A percentile compares a stretch with the other conserved stretches of the same genome.
phyloP scores from a whole-genome alignment of 2,329 filamentous ascomycete species.

The Drechslerella dactyloides region DNA sequence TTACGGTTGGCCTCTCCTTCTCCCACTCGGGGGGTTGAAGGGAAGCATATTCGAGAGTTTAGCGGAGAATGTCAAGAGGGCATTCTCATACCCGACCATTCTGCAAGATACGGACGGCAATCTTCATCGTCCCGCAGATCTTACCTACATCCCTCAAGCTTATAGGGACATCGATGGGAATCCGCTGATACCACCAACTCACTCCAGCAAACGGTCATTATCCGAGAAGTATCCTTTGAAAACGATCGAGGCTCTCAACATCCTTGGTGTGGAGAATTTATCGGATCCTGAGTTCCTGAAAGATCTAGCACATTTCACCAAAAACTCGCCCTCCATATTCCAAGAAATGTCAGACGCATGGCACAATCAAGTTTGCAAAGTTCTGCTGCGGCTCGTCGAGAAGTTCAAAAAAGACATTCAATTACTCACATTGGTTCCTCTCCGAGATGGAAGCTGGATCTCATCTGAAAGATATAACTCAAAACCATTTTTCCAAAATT shows the following conservation, averaged over 20 bases:
- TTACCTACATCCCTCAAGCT: not conserved
- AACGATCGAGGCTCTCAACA: not conserved
- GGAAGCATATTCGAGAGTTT: not conserved
- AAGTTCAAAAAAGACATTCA: not conserved
- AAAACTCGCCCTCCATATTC: not conserved
- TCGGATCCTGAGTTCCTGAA: not conserved
- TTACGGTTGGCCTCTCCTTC: not conserved
- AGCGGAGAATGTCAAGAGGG: not conserved
- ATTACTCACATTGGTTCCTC: not conserved
- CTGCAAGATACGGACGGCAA: not conserved
- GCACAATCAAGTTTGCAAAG: slow-evolving; percentile 1
- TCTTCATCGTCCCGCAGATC: not conserved
- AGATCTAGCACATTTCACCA: not conserved
- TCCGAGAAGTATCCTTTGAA: not conserved
- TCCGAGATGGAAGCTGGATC: slow-evolving; percentile 1
- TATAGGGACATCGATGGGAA: not conserved
- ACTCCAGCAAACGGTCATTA: not conserved
- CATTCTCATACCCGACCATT: not conserved
- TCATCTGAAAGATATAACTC: not conserved
- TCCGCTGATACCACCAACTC: not conserved
- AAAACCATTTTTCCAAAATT: not conserved
- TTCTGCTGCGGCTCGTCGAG: not conserved
- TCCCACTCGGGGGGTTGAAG: not conserved
- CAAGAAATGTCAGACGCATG: not conserved
- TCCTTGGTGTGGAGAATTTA: not conserved